Base-by-base conservation (phyloP, 331 rosid species). In the Quercus tomentella region DNA sequence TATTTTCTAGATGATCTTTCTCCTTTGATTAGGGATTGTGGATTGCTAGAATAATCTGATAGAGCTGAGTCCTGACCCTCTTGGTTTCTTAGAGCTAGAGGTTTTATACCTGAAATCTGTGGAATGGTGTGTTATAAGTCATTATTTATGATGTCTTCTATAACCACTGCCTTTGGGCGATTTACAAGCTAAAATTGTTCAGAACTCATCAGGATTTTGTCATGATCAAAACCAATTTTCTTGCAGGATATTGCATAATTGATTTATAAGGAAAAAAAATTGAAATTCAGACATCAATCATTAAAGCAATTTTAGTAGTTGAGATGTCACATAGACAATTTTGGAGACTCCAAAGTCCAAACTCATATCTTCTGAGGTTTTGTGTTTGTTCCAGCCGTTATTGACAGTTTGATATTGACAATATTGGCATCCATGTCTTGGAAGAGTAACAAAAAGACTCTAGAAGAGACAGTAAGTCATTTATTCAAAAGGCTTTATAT, bases 401-500 rank as follows among this genome's bases (percentile, higher is more conserved):
- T 14, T 49, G 17, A 15, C 2, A 49, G 55, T 4, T 88, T 31
- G 97, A 94, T 81, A 88, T 94, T 0, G 97, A 94, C 79, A 92
- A 94, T 8, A 92, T 93, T 79, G 97, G 96, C 62, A 93, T 93
- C 75, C 97, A 90, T 77, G 97, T 94, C 82, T 84, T 95, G 72
- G 93, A 91, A 86, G 97, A 95, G 83, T 86, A 90, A 77, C 69
- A 87, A 49, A n/a, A 87, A 79, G 80, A 86, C 90, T 79, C 97
- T 92, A 76, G 66, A 79, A 72, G 91, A 92, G 90, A 88, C 85
- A 84, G 8, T 86, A 92, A 91, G 97, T 91, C 41, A 52, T 18
- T 70, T 37, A 56, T 20, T 11, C 72, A 56, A 2, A 16, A 33
- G 6, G 7, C 10, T 6, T 12, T 45, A 60, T 55, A 16, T 31